Base-by-base conservation (phyloP, 768 basidiomycete genomes). In the Suillus placidus region DNA sequence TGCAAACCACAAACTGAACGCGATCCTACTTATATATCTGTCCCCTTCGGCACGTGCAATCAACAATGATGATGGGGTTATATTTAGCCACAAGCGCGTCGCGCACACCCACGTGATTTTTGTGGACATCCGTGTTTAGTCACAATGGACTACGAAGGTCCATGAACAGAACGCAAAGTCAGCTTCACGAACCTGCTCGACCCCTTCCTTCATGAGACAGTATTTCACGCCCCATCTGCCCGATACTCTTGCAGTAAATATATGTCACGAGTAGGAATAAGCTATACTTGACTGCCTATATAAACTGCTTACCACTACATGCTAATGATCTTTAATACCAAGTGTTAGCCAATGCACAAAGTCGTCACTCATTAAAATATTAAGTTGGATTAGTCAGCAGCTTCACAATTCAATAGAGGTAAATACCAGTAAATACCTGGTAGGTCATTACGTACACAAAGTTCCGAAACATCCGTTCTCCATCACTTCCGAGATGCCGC, bases 41-140 rank as follows among this genome's bases (percentile, higher is more conserved):
- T 26, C 34, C 35, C 7, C 20, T 13, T n/a, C 32, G 34, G 54
- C 54, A 55, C 54, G 54, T 55, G 54, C 23, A 43, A 66, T 64
- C 63, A 66, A 66, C 66, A 45, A 55, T 55, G 54, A 55, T 14
- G 10, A 54, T 20, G 18, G 12, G 4, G 20, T 34, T 55, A 55
- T 55, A n/a, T 55, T 55, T 55, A 55, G 54, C 54, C 12, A 55
- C 54, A 34, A 58, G 49, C 66, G 62, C 62, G 65, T 57, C 62
- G 63, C 62, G 55, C 37, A 14, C 13, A 10, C 6, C 32, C 65
- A 66, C 65, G 65, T 66, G 65, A 64, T 35, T 20, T 42, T 13
- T 23, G 37, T 30, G 38, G n/a, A 16, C 32, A 47, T 2, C 26
- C 26, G 26, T 26, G 26, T 26, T 26, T 26, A 26, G 26, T 1